phyloP scores from a whole-genome alignment of 257 asterid species.

The Solanum paucissectum region DNA sequence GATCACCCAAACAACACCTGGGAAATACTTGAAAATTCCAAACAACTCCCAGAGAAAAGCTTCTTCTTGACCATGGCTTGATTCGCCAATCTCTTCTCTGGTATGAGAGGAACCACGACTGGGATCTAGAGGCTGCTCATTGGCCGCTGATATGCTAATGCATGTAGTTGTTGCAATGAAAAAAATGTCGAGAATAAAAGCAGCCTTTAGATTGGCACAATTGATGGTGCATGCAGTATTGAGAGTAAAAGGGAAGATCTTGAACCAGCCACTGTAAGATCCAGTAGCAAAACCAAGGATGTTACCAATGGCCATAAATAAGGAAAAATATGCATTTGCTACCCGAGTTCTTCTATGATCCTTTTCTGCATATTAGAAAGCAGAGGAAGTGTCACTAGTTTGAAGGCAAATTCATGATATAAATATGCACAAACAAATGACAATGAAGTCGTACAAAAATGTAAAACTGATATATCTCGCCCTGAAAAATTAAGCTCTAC shows the following conservation, averaged over 20 bases:
- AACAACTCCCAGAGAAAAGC: constrained; percentile 73
- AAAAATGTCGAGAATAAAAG: constrained; percentile 59
- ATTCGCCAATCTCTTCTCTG: constrained; percentile 29
- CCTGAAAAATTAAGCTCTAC: not conserved
- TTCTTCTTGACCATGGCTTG: constrained; percentile 47
- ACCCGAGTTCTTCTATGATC: constrained; percentile 79
- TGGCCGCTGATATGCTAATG: constrained; percentile 56
- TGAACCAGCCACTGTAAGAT: constrained; percentile 69
- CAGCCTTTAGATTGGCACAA: constrained; percentile 86
- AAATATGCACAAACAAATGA: not conserved
- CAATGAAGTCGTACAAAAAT: not conserved
- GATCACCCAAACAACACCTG: constrained; percentile 58
- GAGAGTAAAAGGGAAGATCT: constrained; percentile 62
- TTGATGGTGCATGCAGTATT: constrained; percentile 52
- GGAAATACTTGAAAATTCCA: constrained; percentile 60
- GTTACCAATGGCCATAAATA: constrained; percentile 82
- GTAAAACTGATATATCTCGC: not conserved
- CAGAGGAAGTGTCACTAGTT: not conserved
- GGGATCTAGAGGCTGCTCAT: constrained; percentile 46
- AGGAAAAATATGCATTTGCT: constrained; percentile 73
- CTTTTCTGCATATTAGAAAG: constrained; percentile 33
- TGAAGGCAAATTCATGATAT: not conserved
- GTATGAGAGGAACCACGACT: constrained; percentile 9
- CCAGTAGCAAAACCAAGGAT: constrained; percentile 86
- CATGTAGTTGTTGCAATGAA: constrained; percentile 50